A percentile compares a stretch with the other conserved stretches of the same genome.
phyloP scores from a whole-genome alignment of 192 early-diverging fungal genomes.

The Helicostylum pulchrum region DNA sequence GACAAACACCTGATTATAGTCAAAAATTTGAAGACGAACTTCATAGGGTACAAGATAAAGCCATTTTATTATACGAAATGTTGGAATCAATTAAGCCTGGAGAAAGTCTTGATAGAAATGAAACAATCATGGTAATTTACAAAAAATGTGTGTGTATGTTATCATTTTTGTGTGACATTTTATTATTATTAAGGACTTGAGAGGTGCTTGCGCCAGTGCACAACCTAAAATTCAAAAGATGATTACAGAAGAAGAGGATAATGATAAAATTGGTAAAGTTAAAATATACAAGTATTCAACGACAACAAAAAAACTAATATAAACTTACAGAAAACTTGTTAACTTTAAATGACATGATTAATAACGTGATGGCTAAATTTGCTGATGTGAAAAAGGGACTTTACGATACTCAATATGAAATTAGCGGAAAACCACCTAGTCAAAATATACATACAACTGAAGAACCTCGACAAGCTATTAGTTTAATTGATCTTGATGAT shows the following conservation, averaged over 20 bases:
- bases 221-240: slow-evolving; percentile 74
- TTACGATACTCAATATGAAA: slow-evolving; percentile 37
- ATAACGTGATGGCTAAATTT: slow-evolving; percentile 73
- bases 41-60: slow-evolving; percentile 74
- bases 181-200: slow-evolving; percentile 52
- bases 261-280: slow-evolving; percentile 67
- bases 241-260: slow-evolving; percentile 69
- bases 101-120: slow-evolving; percentile 43
- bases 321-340: slow-evolving; percentile 56
- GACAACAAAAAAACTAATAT: not conserved
- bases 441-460: not conserved
- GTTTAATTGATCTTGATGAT: slow-evolving; percentile 47
- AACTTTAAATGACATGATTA: slow-evolving; percentile 74
- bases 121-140: slow-evolving; percentile 45
- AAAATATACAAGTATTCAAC: not conserved
- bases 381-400: slow-evolving; percentile 51
- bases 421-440: slow-evolving; percentile 17
- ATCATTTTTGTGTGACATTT: not conserved
- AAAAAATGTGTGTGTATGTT: too few relatives aligned
- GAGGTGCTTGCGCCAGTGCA: slow-evolving; percentile 60
- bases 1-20: slow-evolving; percentile 80
- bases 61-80: slow-evolving; percentile 77
- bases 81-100: slow-evolving; percentile 65
- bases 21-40: slow-evolving; percentile 81
- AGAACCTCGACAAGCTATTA: slow-evolving; percentile 35